phyloP scores from a whole-genome alignment of 495 filamentous ascomycete species.

The Penicillium chermesinum region DNA sequence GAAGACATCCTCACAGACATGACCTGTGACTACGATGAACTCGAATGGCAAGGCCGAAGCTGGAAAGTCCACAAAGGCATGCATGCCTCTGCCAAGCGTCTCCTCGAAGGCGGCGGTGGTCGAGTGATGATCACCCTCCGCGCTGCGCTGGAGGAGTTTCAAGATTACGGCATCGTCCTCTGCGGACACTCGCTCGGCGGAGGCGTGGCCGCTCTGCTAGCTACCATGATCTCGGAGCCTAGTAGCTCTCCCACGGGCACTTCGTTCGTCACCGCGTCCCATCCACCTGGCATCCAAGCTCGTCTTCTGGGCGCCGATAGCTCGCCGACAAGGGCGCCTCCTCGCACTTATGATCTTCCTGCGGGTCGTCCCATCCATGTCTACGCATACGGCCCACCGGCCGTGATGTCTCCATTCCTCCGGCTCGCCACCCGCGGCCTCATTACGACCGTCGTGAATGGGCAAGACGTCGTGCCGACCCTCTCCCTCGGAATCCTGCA shows the following conservation, averaged over 20 bases:
- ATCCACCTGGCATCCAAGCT: conserved; percentile 28
- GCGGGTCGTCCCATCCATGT: conserved; percentile 67
- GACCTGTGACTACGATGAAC: conserved; percentile 74
- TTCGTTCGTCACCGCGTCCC: conserved; percentile 48
- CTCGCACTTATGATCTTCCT: conserved; percentile 56
- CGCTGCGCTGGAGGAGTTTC: conserved; percentile 64
- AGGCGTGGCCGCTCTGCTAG: conserved; percentile 67
- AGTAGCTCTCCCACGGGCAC: conserved; percentile 46
- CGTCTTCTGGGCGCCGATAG: conserved; percentile 34
- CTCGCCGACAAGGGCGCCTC: too few relatives aligned
- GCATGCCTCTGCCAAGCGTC: conserved; percentile 65
- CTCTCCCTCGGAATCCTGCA: conserved; percentile 71
- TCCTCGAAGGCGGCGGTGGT: conserved; percentile 61
- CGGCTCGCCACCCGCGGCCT: conserved; percentile 67
- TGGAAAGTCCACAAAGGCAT: conserved; percentile 85
- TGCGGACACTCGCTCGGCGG: conserved; percentile 75
- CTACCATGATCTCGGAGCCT: conserved; percentile 67
- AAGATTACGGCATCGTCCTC: conserved; percentile 69
- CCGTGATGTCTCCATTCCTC: conserved; percentile 67
- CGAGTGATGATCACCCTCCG: conserved; percentile 63
- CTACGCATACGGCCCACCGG: conserved; percentile 73
- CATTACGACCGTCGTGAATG: conserved; percentile 70
- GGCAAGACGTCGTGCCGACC: conserved; percentile 66
- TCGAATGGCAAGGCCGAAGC: conserved; percentile 57
- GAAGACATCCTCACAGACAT: conserved; percentile 78